phyloP scores from a whole-genome alignment of 495 filamentous ascomycete genomes.

The Aspergillus campestris region DNA sequence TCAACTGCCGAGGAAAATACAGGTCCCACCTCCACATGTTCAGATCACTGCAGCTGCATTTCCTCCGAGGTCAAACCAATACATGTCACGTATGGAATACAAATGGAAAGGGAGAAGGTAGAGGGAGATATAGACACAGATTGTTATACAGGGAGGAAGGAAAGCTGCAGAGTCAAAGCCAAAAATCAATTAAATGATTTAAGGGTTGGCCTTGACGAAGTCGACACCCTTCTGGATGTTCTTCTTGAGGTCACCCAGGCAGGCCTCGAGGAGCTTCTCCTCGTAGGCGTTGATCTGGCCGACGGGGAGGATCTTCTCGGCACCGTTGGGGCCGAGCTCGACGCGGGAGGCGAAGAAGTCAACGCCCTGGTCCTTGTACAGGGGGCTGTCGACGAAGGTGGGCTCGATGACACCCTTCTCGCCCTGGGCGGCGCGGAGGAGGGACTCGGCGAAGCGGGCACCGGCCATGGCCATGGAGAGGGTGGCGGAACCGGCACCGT shows the following conservation, averaged over 20 bases:
- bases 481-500: constrained; percentile 94
- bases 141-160: constrained; percentile 25
- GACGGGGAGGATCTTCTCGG: constrained; percentile 81
- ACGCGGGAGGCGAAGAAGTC: constrained; percentile 93
- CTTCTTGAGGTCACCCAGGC: constrained; percentile 80
- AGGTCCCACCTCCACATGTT: constrained; percentile 4
- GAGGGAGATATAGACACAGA: constrained; percentile 7
- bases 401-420: constrained; percentile 94
- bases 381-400: constrained; percentile 90
- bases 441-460: constrained; percentile 90
- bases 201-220: constrained; percentile 64
- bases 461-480: constrained; percentile 99
- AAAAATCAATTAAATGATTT: constrained; percentile 23
- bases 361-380: constrained; percentile 94
- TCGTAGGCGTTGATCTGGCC: constrained; percentile 76
- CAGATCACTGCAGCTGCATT: constrained; percentile 10
- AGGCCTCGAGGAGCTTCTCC: constrained; percentile 79
- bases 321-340: constrained; percentile 92
- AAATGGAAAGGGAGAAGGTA: constrained; percentile 3
- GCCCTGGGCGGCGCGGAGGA: constrained; percentile 87
- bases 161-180: constrained; percentile 16
- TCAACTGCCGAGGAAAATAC: neutral
- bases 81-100: constrained; percentile 3
- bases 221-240: constrained; percentile 72
- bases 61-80: constrained; percentile 16